Conservation (phyloP, 2,329 filamentous ascomycete species). For the Fusarium pseudoanthophilum region DNA sequence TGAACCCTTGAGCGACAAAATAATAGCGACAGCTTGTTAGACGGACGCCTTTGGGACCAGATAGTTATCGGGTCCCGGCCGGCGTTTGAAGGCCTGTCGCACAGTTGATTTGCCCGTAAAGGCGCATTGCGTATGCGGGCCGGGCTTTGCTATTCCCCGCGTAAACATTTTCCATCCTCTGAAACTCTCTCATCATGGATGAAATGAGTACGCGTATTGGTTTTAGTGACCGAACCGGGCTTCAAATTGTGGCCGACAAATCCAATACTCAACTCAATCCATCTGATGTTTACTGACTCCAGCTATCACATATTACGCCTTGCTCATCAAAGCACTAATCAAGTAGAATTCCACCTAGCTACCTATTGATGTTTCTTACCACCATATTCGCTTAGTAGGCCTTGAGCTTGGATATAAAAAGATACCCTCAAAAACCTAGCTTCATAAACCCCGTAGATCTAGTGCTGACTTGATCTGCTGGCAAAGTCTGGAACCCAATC, state of each 20-base stretch:
- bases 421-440: not conserved
- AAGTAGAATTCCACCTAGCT: not conserved
- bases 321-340: not conserved
- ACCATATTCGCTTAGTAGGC: not conserved
- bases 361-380: not conserved
- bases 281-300: not conserved
- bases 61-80: constrained; percentile 21
- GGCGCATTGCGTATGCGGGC: constrained; percentile 3
- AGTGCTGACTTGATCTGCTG: constrained; percentile 11
- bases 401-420: not conserved
- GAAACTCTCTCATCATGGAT: not conserved
- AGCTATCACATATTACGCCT: not conserved
- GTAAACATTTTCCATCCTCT: not conserved
- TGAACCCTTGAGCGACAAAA: constrained; percentile 33
- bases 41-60: constrained; percentile 17
- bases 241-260: not conserved
- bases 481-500: not conserved
- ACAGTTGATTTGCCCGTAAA: constrained; percentile 10
- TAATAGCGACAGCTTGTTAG: constrained; percentile 22
- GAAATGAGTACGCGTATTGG: constrained; percentile 25
- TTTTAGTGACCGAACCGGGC: not conserved
- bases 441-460: not conserved
- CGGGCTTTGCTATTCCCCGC: constrained; percentile 26
- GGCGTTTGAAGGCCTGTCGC: not conserved
- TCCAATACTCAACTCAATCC: not conserved